phyloP scores from a whole-genome alignment of 306 rosid genomes.

The Cucurbita ficifolia region DNA sequence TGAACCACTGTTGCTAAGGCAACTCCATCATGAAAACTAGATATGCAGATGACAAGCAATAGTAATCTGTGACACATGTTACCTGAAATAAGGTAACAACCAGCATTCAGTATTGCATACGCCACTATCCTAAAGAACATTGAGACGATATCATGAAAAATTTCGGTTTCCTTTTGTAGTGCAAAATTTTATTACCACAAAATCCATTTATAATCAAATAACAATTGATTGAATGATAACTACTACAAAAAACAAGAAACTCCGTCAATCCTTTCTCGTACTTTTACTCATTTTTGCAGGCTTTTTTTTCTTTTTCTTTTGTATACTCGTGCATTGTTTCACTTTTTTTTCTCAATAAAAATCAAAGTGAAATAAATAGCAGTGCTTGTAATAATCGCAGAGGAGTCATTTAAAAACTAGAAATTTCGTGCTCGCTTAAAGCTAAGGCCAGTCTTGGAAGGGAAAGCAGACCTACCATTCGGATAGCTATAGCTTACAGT shows the following conservation, averaged over 20 bases:
- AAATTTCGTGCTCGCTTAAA: not conserved
- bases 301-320: no score
- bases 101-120: slow-evolving; percentile 3
- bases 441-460: not conserved
- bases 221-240: not conserved
- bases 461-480: slow-evolving; percentile 4
- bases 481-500: not conserved
- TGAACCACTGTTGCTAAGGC: slow-evolving; percentile 30
- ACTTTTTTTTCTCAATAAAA: no score
- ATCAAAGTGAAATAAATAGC: not conserved
- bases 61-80: slow-evolving; percentile 44
- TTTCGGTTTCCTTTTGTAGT: not conserved
- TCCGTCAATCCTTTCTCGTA: not conserved
- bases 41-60: slow-evolving; percentile 53
- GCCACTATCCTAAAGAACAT: not conserved
- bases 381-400: not conserved
- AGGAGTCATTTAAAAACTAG: not conserved
- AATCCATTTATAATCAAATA: not conserved
- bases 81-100: slow-evolving; percentile 43
- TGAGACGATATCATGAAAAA: not conserved
- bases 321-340: no score
- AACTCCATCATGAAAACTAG: slow-evolving; percentile 41
- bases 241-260: no score
- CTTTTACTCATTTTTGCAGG: no score
- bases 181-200: not conserved